Base-by-base conservation (phyloP, 352 stramenopile species). In the Globisporangium uncinulatum region DNA sequence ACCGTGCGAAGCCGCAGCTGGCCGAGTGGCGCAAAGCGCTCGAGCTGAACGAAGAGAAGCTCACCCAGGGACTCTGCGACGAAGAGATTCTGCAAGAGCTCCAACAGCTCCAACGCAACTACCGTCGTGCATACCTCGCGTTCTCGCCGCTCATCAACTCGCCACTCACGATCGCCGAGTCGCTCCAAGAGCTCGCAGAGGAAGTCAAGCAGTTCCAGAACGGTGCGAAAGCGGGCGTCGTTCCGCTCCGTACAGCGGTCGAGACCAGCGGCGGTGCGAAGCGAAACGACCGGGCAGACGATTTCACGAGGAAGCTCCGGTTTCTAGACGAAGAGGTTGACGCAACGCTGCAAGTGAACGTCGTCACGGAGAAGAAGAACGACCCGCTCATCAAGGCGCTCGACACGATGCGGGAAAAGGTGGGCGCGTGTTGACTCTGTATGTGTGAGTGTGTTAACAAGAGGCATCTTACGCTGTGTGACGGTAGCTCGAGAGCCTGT, bases 281-380 rank as follows among this genome's bases (percentile, higher is more conserved):
- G 52, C 73, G 64, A 32, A 68, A 63, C 21, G 71, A 72, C 10
- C 70, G 68, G 6, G 61, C 70, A 45, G 73, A 87, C 9, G 71
- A 86, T 31, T 86, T 85, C 13, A 46, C 65, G 44, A 73, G 65
- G 39, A 88, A 89, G 50, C 56, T 91, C 51, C 58, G 68, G 32
- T 86, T 83, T 54, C 54, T 91, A 51, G 69, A 83, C 62, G 78
- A 89, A 66, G 80, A 90, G 42, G 70, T 88, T 15, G 65, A 74
- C 14, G 80, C 76, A 10, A 87, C 78, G n/a, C 54, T 86, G 9
- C 76, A 83, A 39, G 76, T 88, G 29, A 87, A 87, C 37, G 67
- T 78, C 29, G 70, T 69, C 21, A 91, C 80, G 0, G 78, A 87
- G 59, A 87, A 88, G 67, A 85, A 86, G 61, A 87, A 87, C 56